These are phyloP conservation scores for Ustilago nuda DNA, from an alignment of 1,284 basidiomycete genomes.

Conservation along the genomic window DNA sequence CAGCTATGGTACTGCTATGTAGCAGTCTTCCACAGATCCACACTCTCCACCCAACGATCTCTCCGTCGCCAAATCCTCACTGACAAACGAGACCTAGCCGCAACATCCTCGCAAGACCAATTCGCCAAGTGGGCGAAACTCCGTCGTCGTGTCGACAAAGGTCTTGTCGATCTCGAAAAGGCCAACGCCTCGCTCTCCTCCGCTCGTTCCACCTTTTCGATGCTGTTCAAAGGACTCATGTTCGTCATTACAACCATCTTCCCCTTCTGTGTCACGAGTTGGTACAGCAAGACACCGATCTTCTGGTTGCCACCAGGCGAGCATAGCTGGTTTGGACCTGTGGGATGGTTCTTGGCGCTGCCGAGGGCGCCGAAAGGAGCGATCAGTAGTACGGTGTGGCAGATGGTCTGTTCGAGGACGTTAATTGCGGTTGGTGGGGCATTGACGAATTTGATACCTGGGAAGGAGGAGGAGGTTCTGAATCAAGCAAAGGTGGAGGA, in stretches of 20 bases:
- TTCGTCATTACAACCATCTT: slow-evolving; percentile 61
- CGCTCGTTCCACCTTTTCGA: slow-evolving; percentile 44
- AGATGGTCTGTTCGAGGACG: slow-evolving; percentile 48
- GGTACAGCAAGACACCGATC: slow-evolving; percentile 64
- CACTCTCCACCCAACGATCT: slow-evolving; percentile 32
- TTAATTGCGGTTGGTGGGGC: slow-evolving; percentile 20
- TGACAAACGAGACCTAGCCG: slow-evolving; percentile 85
- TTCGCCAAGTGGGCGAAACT: slow-evolving; percentile 99
- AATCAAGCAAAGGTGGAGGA: slow-evolving; percentile 16
- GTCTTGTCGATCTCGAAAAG: slow-evolving; percentile 90
- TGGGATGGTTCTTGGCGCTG: slow-evolving; percentile 56
- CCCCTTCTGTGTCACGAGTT: slow-evolving; percentile 64
- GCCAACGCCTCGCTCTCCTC: slow-evolving; percentile 72
- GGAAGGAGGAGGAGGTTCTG: slow-evolving; percentile 31
- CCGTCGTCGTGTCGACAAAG: slow-evolving; percentile 89
- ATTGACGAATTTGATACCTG: slow-evolving; percentile 22
- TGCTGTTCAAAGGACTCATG: slow-evolving; percentile 59
- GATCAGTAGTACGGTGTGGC: slow-evolving; percentile 50
- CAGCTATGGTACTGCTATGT: slow-evolving; percentile 41
- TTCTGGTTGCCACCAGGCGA: slow-evolving; percentile 64
- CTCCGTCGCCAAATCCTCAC: slow-evolving; percentile 67
- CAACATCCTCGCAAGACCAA: slow-evolving; percentile 94
- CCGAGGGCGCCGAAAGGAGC: slow-evolving; percentile 58
- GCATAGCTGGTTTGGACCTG: slow-evolving; percentile 59
- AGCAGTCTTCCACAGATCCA: slow-evolving; percentile 45